A percentile compares a stretch with the other conserved stretches of the same genome.
phyloP scores from a whole-genome alignment of 352 stramenopile genomes.

The Globisporangium heterothallicum region DNA sequence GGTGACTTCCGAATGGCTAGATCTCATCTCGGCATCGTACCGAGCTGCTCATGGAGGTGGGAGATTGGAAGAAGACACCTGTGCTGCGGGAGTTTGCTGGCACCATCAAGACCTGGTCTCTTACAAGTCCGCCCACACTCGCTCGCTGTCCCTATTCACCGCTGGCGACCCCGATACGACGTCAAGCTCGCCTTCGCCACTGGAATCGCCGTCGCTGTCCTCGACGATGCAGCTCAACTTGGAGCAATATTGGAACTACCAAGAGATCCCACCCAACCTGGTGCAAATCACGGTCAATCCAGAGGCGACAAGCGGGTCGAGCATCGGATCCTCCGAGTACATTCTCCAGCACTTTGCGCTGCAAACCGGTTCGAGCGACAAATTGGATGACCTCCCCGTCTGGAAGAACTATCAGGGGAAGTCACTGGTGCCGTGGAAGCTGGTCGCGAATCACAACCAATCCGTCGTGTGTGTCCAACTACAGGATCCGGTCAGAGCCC shows the following conservation, averaged over 20 bases:
- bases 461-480: constrained; percentile 50
- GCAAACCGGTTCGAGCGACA: constrained; percentile 37
- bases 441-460: constrained; percentile 35
- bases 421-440: constrained; percentile 41
- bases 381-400: constrained; percentile 36
- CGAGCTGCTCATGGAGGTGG: neutral
- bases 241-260: constrained; percentile 66
- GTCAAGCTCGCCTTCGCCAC: neutral
- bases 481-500: constrained; percentile 14
- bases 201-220: constrained; percentile 13
- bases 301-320: constrained; percentile 3
- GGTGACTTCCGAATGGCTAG: constrained; percentile 16
- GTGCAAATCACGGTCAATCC: constrained; percentile 33
- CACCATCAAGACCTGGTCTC: constrained; percentile 3
- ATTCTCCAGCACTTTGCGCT: constrained; percentile 52
- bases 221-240: constrained; percentile 35
- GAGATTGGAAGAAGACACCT: constrained; percentile 6
- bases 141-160: constrained; percentile 9
- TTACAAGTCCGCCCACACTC: constrained; percentile 9
- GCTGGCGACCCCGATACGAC: neutral
- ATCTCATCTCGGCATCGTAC: constrained; percentile 5
- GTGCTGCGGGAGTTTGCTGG: constrained; percentile 10
- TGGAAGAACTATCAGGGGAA: constrained; percentile 57
- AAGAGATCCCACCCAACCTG: constrained; percentile 33
- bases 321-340: constrained; percentile 14